These are phyloP conservation scores for Cordyceps farinosa DNA, from an alignment of 2,329 filamentous ascomycete species.

Conservation along the genomic window DNA sequence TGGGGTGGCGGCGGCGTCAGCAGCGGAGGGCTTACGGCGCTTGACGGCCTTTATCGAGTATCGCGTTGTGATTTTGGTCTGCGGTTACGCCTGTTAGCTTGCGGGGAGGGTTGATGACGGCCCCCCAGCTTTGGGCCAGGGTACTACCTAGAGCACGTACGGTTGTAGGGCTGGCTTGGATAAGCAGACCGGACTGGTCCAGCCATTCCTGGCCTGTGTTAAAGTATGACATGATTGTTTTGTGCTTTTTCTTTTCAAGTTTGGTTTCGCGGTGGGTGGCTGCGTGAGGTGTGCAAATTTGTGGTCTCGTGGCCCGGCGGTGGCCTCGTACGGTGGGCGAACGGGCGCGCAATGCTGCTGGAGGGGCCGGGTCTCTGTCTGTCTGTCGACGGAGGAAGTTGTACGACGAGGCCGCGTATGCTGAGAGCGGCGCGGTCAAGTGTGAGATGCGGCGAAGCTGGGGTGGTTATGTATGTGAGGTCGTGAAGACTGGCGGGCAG, in stretches of 20 bases:
- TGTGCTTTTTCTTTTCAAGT: not conserved
- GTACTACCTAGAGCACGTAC: conserved; percentile 46
- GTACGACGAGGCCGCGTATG: not conserved
- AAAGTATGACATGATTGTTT: conserved; percentile 69
- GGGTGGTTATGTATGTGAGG: conserved; percentile 1
- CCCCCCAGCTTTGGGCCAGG: no score
- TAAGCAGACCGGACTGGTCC: conserved; percentile 76
- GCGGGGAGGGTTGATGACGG: not conserved
- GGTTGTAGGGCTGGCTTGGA: conserved; percentile 80
- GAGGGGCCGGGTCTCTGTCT: not conserved
- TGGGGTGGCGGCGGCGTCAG: conserved; percentile 27
- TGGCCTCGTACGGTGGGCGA: not conserved
- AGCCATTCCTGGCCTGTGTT: conserved; percentile 87
- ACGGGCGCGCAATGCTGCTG: not conserved
- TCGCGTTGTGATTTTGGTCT: conserved; percentile 91
- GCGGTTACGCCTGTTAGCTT: conserved; percentile 4
- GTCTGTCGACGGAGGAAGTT: not conserved
- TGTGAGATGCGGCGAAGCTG: conserved; percentile 6
- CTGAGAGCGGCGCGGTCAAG: not conserved
- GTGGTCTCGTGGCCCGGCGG: conserved; percentile 6
- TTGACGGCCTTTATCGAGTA: conserved; percentile 66
- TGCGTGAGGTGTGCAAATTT: not conserved
- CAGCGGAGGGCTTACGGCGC: conserved; percentile 19
- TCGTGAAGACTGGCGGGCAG: conserved; percentile 1
- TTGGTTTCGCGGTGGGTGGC: not conserved